These are phyloP conservation scores for Anisogramma anomala DNA, from an alignment of 2,329 filamentous ascomycete species.

Conservation along the genomic window DNA sequence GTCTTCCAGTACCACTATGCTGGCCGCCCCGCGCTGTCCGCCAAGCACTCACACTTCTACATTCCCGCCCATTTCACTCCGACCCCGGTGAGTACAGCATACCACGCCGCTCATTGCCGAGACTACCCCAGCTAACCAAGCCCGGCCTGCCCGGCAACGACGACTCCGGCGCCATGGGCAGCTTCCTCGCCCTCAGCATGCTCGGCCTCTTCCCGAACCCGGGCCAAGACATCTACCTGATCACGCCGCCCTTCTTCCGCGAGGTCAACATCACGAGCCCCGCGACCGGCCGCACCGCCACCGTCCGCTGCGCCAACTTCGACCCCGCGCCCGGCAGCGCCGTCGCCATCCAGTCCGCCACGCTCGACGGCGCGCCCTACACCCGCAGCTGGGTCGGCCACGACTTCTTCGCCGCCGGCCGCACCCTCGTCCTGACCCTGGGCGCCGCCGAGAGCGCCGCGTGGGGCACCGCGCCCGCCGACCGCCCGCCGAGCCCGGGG, in stretches of 20 bases:
- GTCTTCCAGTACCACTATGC: conserved; percentile 61
- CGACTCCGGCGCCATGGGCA: conserved; percentile 59
- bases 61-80: conserved; percentile 54
- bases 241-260: conserved; percentile 56
- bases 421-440: conserved; percentile 50
- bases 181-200: conserved; percentile 55
- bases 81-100: no score
- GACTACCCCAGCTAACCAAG: no score
- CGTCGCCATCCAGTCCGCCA: conserved; percentile 56
- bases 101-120: no score
- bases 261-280: conserved; percentile 45
- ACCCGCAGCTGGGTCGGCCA: conserved; percentile 57
- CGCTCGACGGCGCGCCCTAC: conserved; percentile 47
- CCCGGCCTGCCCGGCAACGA: conserved; percentile 60
- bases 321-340: conserved; percentile 42
- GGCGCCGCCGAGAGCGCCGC: conserved; percentile 45
- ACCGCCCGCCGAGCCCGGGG: conserved; percentile 50
- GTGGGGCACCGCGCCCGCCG: conserved; percentile 49
- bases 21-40: conserved; percentile 46
- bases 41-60: conserved; percentile 47
- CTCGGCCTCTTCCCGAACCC: conserved; percentile 59
- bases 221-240: conserved; percentile 60
- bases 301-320: conserved; percentile 49
- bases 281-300: conserved; percentile 48
- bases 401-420: conserved; percentile 54